Base-by-base conservation (phyloP, 768 basidiomycete species). In the Leccinum fibrillosum region DNA sequence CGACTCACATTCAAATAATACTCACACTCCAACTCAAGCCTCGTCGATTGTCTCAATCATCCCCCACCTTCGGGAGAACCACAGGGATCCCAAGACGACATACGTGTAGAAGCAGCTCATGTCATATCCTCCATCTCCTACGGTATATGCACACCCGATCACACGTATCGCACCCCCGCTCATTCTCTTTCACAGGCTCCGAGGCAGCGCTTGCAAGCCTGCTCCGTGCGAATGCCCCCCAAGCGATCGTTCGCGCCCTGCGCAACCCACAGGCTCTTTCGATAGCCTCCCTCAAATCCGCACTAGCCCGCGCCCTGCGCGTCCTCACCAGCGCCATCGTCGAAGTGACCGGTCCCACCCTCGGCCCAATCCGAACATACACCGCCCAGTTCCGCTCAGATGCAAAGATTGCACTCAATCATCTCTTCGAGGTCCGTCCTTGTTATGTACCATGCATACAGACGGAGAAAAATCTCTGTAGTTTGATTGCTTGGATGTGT, bases 91-190 rank as follows among this genome's bases (percentile, higher is more conserved):
- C 73, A 76, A 37, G 80, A 82, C 12, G 82, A 83, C 8, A 72
- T 88, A 34, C 80, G 87, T 10, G 79, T 85, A 50, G 89, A 92
- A 66, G 86, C 90, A 0, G 87, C 89, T 0, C 86, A 90, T 62
- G 79, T 92, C 37, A 76, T 92, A 15, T 81, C 88, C 0, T 92
- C 90, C 0, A 76, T 92, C 12, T 81, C 89, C 0, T 87, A 89
- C 60, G 89, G 88, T 84, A 21, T 8, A 7, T 53, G 2, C 9
- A n/a, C 30, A 23, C 37, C 49, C 26, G 4, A 12, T 52, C 48
- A 42, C 52, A 50, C 42, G 9, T n/a, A 26, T 19, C 2, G 12
- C 17, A 30, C 17, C 4, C 17, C 7, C 59, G 32, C 53, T 30
- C n/a, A 21, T 12, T 49, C n/a, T 32, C 35, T 49, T 19, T 47